Evolutionary conservation across 257 asterid genomes (phyloP), one percentile per base, ranked within the genome.

Genomic region (Solanum sitiens): DNA sequence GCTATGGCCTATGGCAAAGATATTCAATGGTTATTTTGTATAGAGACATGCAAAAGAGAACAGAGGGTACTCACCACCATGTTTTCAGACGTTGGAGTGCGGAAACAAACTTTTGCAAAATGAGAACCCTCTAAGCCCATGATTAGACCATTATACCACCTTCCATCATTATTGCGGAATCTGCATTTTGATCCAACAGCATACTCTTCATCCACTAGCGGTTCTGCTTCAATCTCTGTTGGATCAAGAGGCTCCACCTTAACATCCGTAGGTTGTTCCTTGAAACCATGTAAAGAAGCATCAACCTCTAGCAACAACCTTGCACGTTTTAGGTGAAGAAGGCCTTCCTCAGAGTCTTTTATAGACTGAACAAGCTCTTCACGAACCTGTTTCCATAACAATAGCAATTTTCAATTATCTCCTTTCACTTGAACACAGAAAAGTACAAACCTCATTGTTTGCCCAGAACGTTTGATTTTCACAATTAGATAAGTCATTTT

Each of bases 121-220:
- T 88, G 91, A 61, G 95, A 88, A 85, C 93, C 96, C 90, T 94
- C 98, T 91, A 93, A 68, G 63, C 93, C 94, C 89, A 97, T 90
- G 87, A 97, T 83, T 77, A 91, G 90, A 86, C 99, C 99, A 83
- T 94, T 90, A 89, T 97, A 97, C 98, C 99, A 97, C 86, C 98
- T 92, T 61, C 99, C 99, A 91, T 97, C 94, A 59, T 93, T 94
- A 87, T 91, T 91, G 25, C 99, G 98, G 86, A 97, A 97, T 89
- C 98, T 94, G 92, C 99, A 97, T 90, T 94, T 97, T 39, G 99
- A 95, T 85, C 99, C 99, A 65, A 91, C 23, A 32, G 95, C 88
- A 87, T 91, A 94, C 85, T 92, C 85, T 80, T 89, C 89, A 89
- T 93, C 96, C 89, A 75, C 96, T 73, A 91, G 88, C 7, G 93